Evolutionary conservation across 1,139 yeast genomes (phyloP).

Genomic region (Pichia sp.): DNA sequence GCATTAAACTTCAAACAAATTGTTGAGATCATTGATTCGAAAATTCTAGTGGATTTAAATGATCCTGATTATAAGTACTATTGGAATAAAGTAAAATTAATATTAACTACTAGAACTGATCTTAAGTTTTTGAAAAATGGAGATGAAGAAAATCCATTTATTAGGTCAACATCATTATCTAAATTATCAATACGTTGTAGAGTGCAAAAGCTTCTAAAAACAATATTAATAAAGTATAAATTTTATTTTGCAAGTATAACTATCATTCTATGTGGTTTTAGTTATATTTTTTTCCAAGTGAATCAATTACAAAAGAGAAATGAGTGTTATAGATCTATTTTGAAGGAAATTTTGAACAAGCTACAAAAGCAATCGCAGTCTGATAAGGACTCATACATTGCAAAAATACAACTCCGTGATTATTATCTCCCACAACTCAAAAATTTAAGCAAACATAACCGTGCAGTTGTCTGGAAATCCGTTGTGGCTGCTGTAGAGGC

Average conservation of each 20-base stretch:
- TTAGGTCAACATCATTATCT: conserved; percentile 70
- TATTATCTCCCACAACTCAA: conserved; percentile 40
- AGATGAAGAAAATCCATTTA: conserved; percentile 35
- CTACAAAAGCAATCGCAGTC: conserved; percentile 28
- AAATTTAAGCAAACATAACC: conserved; percentile 34
- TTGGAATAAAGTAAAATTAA: conserved; percentile 22
- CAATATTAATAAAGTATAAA: conserved; percentile 42
- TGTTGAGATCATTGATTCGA: conserved; percentile 18
- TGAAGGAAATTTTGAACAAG: conserved; percentile 41
- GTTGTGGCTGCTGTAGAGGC: conserved; percentile 56
- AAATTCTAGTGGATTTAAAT: conserved; percentile 20
- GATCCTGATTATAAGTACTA: conserved; percentile 30
- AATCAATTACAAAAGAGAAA: conserved; percentile 28
- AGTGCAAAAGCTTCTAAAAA: conserved; percentile 47
- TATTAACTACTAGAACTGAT: conserved; percentile 33
- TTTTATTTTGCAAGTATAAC: conserved; percentile 31
- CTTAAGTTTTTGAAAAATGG: conserved; percentile 6
- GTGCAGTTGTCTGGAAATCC: conserved; percentile 54
- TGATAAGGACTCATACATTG: conserved; percentile 42
- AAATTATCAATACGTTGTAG: conserved; percentile 59
- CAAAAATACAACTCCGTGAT: conserved; percentile 74
- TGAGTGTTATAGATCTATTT: conserved; percentile 33
- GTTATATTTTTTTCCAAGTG: conserved; percentile 27
- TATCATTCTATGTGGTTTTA: conserved; percentile 21
- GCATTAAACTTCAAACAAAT: conserved; percentile 22